Evolutionary conservation across 192 early-diverging fungal species (phyloP), one percentile per base, ranked within the genome.

Genomic region (Coemansia sp.): DNA sequence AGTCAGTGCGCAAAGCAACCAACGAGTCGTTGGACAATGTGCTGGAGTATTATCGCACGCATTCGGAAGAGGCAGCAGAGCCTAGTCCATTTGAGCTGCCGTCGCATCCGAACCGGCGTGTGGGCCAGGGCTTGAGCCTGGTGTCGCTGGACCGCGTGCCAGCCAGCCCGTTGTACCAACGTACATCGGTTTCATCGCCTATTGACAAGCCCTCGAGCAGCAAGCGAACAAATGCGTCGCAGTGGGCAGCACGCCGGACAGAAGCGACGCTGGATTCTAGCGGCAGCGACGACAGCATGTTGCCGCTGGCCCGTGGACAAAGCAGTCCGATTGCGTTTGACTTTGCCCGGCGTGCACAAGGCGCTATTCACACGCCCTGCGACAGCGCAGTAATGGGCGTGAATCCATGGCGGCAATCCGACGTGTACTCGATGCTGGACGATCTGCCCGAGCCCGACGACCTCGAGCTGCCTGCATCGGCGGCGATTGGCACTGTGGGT

Each of bases 11-110:
- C 57, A 80, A 74, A 45, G 77, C 60, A 4, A 80, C 77, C 3
- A 71, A 49, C 27, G 77, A 80, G 64, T 80, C 77, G 2, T 57
- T 80, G 35, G 77, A 80, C 51, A 80, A 80, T 26, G 77, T 80
- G 17, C 48, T 80, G 22, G 77, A 80, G 68, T 80, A 80, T 45
- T 80, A 80, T 37, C 77, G 72, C 39, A 70, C 67, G 2, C 41
- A 60, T 35, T 50, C 77, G 29, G 62, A 16, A 6, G 11, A 22
- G 45, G 61, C 57, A 11, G 4, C 16, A n/a, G 21, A 29, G 14
- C 38, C 51, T 22, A 53, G 37, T 9, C 61, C 37, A 16, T 38
- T 39, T 22, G 51, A 54, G 19, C 49, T 63, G 19, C 51, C 61
- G 31, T 37, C 19, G 31, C 50, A 54, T 31, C 51, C 31, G 50